Evolutionary conservation across 768 basidiomycete species (phyloP).

Genomic region (Termitomyces bulborhizus): DNA sequence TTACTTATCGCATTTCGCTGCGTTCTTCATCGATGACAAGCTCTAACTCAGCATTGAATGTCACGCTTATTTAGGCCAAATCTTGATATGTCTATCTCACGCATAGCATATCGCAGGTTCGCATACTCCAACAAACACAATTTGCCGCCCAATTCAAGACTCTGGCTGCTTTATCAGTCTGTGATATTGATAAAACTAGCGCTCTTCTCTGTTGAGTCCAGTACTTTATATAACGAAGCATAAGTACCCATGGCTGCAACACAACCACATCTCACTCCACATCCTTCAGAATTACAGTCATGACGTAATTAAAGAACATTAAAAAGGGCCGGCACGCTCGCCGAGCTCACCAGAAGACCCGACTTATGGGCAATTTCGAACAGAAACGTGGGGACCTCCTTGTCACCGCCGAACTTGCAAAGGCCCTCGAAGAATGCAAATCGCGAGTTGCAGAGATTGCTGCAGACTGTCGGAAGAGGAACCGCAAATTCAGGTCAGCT

Average conservation of each 20-base stretch:
- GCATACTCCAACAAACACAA: background rate
- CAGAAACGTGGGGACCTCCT: too few relatives aligned
- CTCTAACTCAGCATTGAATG: background rate
- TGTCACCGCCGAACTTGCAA: too few relatives aligned
- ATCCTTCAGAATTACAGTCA: background rate
- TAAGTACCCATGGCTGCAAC: background rate
- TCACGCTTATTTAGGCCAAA: background rate
- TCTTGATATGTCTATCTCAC: background rate
- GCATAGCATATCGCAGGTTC: background rate
- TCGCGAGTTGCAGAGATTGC: conserved; percentile 32
- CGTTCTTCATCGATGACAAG: too few relatives aligned
- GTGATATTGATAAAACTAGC: background rate
- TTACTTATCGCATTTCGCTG: too few relatives aligned
- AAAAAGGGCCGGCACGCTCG: background rate
- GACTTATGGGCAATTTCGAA: too few relatives aligned
- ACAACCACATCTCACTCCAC: background rate
- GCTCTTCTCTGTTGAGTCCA: background rate
- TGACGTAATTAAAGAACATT: background rate
- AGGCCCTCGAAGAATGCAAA: too few relatives aligned
- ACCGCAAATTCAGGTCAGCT: conserved; percentile 40
- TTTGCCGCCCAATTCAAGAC: background rate
- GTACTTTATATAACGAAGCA: background rate
- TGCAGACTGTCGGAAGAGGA: conserved; percentile 33
- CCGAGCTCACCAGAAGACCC: too few relatives aligned
- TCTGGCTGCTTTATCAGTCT: background rate